phyloP scores from a whole-genome alignment of 2,329 filamentous ascomycete species.

The Davidsoniella australis region DNA sequence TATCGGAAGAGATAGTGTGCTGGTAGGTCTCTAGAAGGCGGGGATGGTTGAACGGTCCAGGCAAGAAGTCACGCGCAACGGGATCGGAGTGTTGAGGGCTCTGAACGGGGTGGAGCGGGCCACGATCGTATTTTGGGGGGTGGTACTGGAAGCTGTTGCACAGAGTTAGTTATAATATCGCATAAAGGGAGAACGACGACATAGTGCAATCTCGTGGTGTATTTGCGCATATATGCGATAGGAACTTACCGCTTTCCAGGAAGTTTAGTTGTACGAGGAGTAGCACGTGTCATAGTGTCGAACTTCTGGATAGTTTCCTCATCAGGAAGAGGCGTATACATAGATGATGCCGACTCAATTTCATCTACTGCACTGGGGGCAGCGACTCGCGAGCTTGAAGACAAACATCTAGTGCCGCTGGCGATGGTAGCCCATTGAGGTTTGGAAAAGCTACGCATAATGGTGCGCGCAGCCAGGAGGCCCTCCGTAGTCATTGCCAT shows the following conservation, averaged over 20 bases:
- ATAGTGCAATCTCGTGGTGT: background rate
- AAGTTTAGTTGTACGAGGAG: conserved; percentile 23
- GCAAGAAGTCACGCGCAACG: conserved; percentile 70
- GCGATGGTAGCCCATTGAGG: conserved; percentile 11
- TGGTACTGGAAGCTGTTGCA: conserved; percentile 72
- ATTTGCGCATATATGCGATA: background rate
- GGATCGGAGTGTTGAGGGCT: conserved; percentile 76
- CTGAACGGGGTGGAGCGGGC: conserved; percentile 83
- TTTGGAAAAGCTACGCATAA: conserved; percentile 5
- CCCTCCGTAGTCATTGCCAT: conserved; percentile 15
- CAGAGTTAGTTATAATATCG: background rate
- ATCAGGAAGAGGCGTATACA: conserved; percentile 26
- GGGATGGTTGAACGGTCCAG: conserved; percentile 78
- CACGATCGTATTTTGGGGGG: conserved; percentile 85
- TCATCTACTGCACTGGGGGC: conserved; percentile 8
- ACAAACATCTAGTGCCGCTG: conserved; percentile 14
- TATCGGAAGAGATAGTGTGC: conserved; percentile 68
- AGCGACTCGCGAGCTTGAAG: conserved; percentile 6
- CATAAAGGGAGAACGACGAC: background rate
- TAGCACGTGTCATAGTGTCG: conserved; percentile 22
- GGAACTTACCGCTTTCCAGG: conserved; percentile 30
- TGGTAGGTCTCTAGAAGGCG: conserved; percentile 83
- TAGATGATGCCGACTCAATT: conserved; percentile 11
- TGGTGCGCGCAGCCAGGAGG: conserved; percentile 15
- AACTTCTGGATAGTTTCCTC: conserved; percentile 24